phyloP scores from a whole-genome alignment of 805 yeast species.

The Komagataella ulmi region DNA sequence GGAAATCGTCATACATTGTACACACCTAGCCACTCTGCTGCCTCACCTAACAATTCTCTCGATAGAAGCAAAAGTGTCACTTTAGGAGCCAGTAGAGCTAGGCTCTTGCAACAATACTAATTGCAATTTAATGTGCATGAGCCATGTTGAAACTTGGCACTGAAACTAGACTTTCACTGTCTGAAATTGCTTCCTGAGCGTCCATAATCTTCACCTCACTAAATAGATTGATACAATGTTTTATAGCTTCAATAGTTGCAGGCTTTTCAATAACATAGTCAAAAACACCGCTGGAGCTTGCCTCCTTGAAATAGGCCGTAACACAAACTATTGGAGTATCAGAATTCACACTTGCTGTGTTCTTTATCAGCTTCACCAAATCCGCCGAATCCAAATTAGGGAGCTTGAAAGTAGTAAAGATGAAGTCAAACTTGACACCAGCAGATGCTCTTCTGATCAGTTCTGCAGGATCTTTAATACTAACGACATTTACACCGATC shows the following conservation, averaged over 20 bases:
- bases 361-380: slow-evolving; percentile 61
- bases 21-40: neutral
- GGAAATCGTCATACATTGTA: neutral
- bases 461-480: slow-evolving; percentile 72
- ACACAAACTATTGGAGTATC: slow-evolving; percentile 66
- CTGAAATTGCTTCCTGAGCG: slow-evolving; percentile 17
- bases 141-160: neutral
- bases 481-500: slow-evolving; percentile 69
- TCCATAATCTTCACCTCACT: slow-evolving; percentile 6
- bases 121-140: neutral
- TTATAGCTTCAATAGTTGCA: slow-evolving; percentile 21
- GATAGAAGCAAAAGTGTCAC: neutral
- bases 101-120: neutral
- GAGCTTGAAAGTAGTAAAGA: slow-evolving; percentile 60
- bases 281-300: slow-evolving; percentile 38
- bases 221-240: slow-evolving; percentile 14
- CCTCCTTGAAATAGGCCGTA: slow-evolving; percentile 62
- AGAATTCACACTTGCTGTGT: slow-evolving; percentile 67
- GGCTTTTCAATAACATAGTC: slow-evolving; percentile 72
- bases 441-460: slow-evolving; percentile 72
- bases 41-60: neutral
- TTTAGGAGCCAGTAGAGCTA: neutral
- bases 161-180: slow-evolving; percentile 10
- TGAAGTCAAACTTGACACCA: slow-evolving; percentile 71
- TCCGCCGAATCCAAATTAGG: slow-evolving; percentile 62